Conservation (phyloP, 2,329 filamentous ascomycete species). For the Colletotrichum sp. region DNA sequence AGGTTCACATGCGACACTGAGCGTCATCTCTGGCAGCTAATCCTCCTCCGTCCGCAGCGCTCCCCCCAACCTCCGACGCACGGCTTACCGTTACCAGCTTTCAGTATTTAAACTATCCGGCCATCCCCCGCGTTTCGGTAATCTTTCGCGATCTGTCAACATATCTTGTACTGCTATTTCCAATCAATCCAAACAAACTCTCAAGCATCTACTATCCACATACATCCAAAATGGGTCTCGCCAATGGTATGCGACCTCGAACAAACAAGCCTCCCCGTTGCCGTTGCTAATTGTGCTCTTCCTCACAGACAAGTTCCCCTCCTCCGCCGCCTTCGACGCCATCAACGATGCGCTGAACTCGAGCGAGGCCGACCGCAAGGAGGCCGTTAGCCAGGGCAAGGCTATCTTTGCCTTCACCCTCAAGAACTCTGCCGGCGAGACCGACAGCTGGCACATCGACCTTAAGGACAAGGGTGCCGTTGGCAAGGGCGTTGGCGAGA, state of each 20-base stretch:
- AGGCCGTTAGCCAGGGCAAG: conserved; percentile 87
- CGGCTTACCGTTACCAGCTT: conserved; percentile 9
- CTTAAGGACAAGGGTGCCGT: conserved; percentile 89
- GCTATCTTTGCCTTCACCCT: conserved; percentile 91
- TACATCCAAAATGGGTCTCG: conserved; percentile 69
- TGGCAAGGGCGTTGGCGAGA: conserved; percentile 77
- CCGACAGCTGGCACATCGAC: conserved; percentile 92
- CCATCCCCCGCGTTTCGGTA: neutral
- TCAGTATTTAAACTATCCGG: conserved; percentile 18
- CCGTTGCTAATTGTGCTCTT: neutral
- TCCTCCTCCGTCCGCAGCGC: conserved; percentile 6
- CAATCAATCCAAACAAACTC: neutral
- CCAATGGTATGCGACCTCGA: conserved; percentile 62
- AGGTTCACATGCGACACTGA: conserved; percentile 25
- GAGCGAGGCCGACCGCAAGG: conserved; percentile 77
- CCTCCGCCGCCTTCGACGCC: conserved; percentile 88
- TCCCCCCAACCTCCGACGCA: conserved; percentile 12
- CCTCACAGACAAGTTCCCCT: conserved; percentile 78
- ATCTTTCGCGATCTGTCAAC: neutral
- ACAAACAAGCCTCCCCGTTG: neutral
- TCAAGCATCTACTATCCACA: neutral
- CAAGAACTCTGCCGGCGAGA: conserved; percentile 84
- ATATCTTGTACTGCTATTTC: neutral
- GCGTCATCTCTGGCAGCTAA: conserved; percentile 13
- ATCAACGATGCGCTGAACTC: conserved; percentile 76